Percentiles rank a stretch among this genome's conserved stretches.
Conservation (phyloP, 345 rosid genomes). For the Populus simonii region DNA sequence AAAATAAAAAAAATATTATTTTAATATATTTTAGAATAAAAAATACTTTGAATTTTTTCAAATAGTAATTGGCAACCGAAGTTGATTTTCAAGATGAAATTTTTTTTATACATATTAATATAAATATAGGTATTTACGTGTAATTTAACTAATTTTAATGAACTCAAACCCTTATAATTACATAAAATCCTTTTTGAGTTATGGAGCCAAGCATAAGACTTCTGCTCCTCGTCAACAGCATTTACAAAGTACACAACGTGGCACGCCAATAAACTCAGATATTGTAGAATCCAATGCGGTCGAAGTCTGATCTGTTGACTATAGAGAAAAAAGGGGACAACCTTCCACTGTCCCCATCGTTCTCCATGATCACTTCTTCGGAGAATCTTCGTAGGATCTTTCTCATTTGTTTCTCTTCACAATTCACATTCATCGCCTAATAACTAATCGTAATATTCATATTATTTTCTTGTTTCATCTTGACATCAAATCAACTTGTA, state of each 20-base stretch:
- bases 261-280: no score
- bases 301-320: neutral
- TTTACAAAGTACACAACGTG: neutral
- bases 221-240: neutral
- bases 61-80: no score
- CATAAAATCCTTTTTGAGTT: no score
- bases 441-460: neutral
- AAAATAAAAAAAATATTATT: no score
- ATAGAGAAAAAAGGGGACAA: neutral
- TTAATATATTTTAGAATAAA: no score
- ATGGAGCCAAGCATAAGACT: neutral
- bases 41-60: no score
- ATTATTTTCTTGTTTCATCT: neutral
- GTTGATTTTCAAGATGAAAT: no score
- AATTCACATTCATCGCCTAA: neutral
- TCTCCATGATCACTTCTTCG: neutral
- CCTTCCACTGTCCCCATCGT: neutral
- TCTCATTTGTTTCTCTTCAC: neutral
- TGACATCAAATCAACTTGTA: no score
- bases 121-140: no score
- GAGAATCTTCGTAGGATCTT: neutral
- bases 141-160: no score
- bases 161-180: no score
- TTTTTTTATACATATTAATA: no score
- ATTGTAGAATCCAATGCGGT: neutral